phyloP scores from a whole-genome alignment of 768 basidiomycete genomes.

The Pholiota microspora region DNA sequence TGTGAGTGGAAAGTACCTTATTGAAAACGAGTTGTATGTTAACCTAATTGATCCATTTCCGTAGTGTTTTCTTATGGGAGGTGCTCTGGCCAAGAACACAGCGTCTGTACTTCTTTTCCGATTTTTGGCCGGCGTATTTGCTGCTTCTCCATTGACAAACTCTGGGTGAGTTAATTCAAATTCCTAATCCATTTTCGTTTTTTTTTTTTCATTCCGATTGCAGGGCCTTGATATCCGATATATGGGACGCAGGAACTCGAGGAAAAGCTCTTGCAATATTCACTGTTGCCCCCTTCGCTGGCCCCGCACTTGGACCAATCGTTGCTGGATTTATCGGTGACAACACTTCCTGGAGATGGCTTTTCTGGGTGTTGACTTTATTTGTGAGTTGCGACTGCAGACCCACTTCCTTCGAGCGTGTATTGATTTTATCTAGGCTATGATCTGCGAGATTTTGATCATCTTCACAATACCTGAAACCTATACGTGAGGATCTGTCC shows the following conservation, averaged over 20 bases:
- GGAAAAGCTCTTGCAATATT: conserved; percentile 69
- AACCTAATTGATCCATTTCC: not conserved
- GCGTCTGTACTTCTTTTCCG: conserved; percentile 65
- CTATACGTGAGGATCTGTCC: conserved; percentile 40
- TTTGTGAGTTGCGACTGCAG: conserved; percentile 38
- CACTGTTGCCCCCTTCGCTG: conserved; percentile 64
- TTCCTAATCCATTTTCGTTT: not conserved
- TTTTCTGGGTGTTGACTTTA: conserved; percentile 63
- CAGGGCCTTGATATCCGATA: conserved; percentile 53
- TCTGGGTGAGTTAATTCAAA: conserved; percentile 44
- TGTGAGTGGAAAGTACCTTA: conserved; percentile 25
- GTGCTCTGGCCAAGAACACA: conserved; percentile 60
- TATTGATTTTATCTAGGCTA: conserved; percentile 33
- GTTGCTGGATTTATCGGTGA: conserved; percentile 45
- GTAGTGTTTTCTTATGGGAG: conserved; percentile 61
- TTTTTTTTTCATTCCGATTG: conserved; percentile 4
- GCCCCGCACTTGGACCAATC: conserved; percentile 59
- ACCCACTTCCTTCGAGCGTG: not conserved
- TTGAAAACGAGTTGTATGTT: conserved; percentile 6
- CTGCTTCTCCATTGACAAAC: conserved; percentile 67
- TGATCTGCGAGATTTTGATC: conserved; percentile 44
- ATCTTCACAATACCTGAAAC: conserved; percentile 67
- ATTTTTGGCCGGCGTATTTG: conserved; percentile 69
- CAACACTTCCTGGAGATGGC: conserved; percentile 59
- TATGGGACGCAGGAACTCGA: conserved; percentile 60